Evolutionary conservation across 371 early-diverging fungal genomes (phyloP).

Genomic region (Nematocida sp.): DNA sequence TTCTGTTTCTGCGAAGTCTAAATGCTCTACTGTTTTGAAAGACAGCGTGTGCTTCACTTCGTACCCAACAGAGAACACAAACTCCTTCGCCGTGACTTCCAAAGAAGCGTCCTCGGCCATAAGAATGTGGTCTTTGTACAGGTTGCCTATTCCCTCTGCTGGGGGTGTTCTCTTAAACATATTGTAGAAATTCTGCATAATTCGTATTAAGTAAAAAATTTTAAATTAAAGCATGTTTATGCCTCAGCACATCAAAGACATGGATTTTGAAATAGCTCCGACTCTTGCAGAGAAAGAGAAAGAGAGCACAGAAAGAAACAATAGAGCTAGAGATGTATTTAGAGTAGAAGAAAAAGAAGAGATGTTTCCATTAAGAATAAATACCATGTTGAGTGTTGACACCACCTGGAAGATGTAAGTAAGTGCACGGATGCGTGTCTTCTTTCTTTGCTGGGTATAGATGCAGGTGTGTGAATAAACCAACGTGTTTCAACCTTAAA

Average conservation of each 20-base stretch:
- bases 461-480: too few species aligned
- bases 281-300: not conserved
- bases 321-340: too few species aligned
- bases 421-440: too few species aligned
- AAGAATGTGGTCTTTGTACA: constrained; percentile 19
- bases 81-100: not conserved
- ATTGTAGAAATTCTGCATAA: constrained; percentile 32
- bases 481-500: too few species aligned
- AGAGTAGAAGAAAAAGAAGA: too few species aligned
- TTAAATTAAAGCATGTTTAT: not conserved
- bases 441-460: too few species aligned
- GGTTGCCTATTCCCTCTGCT: constrained; percentile 32
- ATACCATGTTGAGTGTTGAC: too few species aligned
- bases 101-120: constrained; percentile 16
- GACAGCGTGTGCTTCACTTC: not conserved
- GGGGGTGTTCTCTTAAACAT: constrained; percentile 2
- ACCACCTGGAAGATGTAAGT: too few species aligned
- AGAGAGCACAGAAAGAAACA: too few species aligned
- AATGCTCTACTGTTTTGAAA: constrained; percentile 19
- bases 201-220: constrained; percentile 37
- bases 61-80: not conserved
- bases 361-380: too few species aligned
- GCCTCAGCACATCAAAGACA: not conserved
- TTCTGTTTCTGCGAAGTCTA: constrained; percentile 29
- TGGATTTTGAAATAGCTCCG: too few species aligned